Conservation (phyloP, 108 stramenopile genomes). For the Aurantiochytrium sp. region DNA sequence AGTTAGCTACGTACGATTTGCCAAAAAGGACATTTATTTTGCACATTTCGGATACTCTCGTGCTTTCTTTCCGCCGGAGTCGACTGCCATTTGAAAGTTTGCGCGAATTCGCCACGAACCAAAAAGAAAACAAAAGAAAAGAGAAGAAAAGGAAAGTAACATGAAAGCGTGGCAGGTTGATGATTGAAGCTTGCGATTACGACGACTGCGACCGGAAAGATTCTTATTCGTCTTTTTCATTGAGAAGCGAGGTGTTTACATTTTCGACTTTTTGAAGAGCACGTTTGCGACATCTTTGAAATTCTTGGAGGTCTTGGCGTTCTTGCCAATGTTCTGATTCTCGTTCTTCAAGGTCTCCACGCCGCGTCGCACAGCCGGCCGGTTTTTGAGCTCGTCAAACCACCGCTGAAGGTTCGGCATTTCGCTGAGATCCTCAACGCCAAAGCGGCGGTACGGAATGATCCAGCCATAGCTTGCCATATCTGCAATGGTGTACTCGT, state of each 20-base stretch:
- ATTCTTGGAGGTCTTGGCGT: background rate
- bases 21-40: too few relatives aligned
- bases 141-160: too few relatives aligned
- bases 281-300: background rate
- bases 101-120: too few relatives aligned
- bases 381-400: background rate
- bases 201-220: too few relatives aligned
- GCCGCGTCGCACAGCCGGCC: background rate
- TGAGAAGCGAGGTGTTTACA: background rate
- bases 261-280: background rate
- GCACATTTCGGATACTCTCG: too few relatives aligned
- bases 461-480: constrained; percentile 10
- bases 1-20: too few relatives aligned
- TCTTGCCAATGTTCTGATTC: background rate
- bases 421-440: background rate
- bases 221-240: too few relatives aligned
- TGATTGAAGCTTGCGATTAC: too few relatives aligned
- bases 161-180: too few relatives aligned
- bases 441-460: constrained; percentile 1
- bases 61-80: too few relatives aligned
- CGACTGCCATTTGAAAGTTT: too few relatives aligned
- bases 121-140: too few relatives aligned
- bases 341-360: background rate
- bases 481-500: background rate
- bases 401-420: background rate